Conservation (phyloP, 345 rosid genomes). For the Cochlearia excelsa region DNA sequence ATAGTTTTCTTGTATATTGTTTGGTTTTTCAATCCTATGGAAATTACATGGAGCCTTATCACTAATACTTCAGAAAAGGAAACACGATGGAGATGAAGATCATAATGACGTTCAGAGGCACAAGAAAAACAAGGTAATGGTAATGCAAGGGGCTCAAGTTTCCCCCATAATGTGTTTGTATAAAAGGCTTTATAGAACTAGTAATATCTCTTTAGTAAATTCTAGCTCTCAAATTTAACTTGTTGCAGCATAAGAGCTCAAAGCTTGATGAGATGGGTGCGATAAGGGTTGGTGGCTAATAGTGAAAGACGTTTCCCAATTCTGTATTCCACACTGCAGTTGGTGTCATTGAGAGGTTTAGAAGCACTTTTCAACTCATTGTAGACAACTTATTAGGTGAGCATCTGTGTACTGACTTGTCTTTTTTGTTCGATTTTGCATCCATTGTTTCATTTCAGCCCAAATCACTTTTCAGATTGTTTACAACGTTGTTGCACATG, state of each 20-base stretch:
- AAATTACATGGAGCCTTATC: constrained; percentile 21
- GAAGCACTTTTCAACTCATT: constrained; percentile 46
- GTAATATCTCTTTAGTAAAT: background rate
- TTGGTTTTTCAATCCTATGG: too few relatives aligned
- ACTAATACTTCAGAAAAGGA: constrained; percentile 74
- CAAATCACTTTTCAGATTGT: constrained; percentile 14
- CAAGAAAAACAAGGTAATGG: constrained; percentile 98
- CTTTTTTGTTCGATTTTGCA: constrained; percentile 8
- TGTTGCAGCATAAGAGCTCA: constrained; percentile 83
- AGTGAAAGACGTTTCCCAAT: constrained; percentile 25
- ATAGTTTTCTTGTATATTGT: constrained; percentile 10
- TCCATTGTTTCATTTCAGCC: constrained; percentile 9
- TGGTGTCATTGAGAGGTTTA: constrained; percentile 50
- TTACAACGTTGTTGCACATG: constrained; percentile 6
- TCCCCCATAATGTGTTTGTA: constrained; percentile 3
- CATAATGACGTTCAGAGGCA: constrained; percentile 72
- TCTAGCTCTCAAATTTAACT: constrained; percentile 12
- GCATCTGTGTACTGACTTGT: constrained; percentile 8
- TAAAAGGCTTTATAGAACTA: constrained; percentile 5
- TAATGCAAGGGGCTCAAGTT: background rate
- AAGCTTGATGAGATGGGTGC: constrained; percentile 88
- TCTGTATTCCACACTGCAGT: constrained; percentile 31
- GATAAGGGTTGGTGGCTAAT: constrained; percentile 85
- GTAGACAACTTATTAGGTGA: constrained; percentile 56
- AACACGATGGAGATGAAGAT: constrained; percentile 93